Conservation (phyloP, 1,139 yeast genomes). For the Sugiyamaella pinicola region DNA sequence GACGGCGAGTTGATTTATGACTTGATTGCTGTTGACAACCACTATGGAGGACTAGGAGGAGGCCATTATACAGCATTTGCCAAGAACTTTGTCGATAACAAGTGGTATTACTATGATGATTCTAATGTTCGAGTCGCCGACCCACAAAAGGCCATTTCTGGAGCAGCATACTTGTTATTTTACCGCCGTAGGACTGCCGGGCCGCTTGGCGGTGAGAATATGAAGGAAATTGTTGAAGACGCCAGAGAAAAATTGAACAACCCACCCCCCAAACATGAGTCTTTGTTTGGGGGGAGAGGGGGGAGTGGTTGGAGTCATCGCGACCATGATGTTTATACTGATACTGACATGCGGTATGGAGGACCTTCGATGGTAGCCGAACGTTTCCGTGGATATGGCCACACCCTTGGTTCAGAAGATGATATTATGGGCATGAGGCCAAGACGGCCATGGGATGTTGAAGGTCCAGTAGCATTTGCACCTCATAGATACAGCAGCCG, state of each 20-base stretch:
- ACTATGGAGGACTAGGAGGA: slow-evolving; percentile 95
- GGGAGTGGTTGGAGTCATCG: background rate
- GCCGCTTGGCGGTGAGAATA: slow-evolving; percentile 40
- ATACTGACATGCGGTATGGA: background rate
- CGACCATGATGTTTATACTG: background rate
- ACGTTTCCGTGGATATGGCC: slow-evolving; percentile 3
- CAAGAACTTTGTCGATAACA: slow-evolving; percentile 70
- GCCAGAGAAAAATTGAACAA: slow-evolving; percentile 21
- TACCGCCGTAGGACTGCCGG: slow-evolving; percentile 61
- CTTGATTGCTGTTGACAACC: slow-evolving; percentile 90
- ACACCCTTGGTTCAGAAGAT: background rate
- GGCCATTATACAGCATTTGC: slow-evolving; percentile 96
- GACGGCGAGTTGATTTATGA: slow-evolving; percentile 62
- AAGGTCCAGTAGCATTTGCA: slow-evolving; percentile 1
- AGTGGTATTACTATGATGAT: slow-evolving; percentile 93
- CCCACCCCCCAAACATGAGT: slow-evolving; percentile 7
- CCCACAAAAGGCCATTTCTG: slow-evolving; percentile 63
- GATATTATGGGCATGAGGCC: background rate
- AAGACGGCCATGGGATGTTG: slow-evolving; percentile 2
- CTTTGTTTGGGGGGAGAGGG: background rate
- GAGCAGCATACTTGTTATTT: slow-evolving; percentile 86
- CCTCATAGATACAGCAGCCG: background rate
- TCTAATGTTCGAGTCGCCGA: slow-evolving; percentile 60
- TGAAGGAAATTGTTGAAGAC: slow-evolving; percentile 40
- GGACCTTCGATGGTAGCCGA: slow-evolving; percentile 4